A percentile compares a stretch with the other conserved stretches of the same genome.
Conservation (phyloP, 768 basidiomycete genomes). For the Termitomyces sp. region DNA sequence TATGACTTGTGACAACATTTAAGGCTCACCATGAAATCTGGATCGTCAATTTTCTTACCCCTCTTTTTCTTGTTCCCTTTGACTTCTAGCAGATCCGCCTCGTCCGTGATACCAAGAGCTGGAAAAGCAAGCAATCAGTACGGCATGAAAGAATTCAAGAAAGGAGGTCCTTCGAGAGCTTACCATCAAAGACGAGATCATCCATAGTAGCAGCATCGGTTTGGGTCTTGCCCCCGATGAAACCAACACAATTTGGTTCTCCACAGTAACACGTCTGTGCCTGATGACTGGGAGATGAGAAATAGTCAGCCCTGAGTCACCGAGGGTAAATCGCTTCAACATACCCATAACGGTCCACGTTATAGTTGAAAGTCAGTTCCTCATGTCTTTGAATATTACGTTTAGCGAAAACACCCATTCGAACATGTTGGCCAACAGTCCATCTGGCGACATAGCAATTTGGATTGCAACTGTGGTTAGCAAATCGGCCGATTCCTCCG, state of each 20-base stretch:
- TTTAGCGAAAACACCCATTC: slow-evolving; percentile 99
- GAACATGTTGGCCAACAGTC: slow-evolving; percentile 83
- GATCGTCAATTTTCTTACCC: slow-evolving; percentile 87
- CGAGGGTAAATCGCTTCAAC: slow-evolving; percentile 19
- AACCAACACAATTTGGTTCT: slow-evolving; percentile 92
- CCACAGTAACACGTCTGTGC: slow-evolving; percentile 95
- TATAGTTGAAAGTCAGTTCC: slow-evolving; percentile 98
- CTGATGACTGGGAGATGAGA: slow-evolving; percentile 59
- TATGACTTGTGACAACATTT: background rate
- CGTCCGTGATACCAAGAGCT: slow-evolving; percentile 94
- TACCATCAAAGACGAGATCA: slow-evolving; percentile 90
- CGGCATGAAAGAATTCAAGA: background rate
- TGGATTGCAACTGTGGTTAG: slow-evolving; percentile 96
- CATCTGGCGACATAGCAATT: slow-evolving; percentile 99
- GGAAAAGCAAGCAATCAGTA: background rate
- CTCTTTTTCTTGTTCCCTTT: slow-evolving; percentile 95
- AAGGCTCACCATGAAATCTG: slow-evolving; percentile 71
- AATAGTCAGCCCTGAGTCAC: background rate
- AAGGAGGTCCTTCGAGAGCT: slow-evolving; percentile 12
- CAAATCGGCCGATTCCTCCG: slow-evolving; percentile 95
- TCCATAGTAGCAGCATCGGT: slow-evolving; percentile 95
- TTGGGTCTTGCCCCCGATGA: slow-evolving; percentile 97
- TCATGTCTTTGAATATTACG: slow-evolving; percentile 71
- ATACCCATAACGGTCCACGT: slow-evolving; percentile 98
- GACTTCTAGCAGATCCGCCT: slow-evolving; percentile 74